Conservation (phyloP, 2,329 filamentous ascomycete species). For the Scedosporium boydii region DNA sequence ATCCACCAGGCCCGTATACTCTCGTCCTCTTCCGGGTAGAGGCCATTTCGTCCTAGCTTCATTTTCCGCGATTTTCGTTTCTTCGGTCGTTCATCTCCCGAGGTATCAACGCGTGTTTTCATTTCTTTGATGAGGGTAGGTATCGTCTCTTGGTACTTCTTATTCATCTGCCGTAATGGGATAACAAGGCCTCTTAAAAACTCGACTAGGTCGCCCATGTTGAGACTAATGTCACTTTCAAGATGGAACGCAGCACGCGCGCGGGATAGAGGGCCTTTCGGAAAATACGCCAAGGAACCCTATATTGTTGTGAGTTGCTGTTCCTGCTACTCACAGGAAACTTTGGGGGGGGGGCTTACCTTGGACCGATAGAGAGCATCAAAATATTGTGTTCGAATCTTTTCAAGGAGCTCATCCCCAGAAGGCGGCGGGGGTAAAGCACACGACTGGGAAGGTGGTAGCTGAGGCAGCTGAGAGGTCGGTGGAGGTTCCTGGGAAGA, state of each 20-base stretch:
- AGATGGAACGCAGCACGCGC: conserved; percentile 62
- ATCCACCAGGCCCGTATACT: conserved; percentile 63
- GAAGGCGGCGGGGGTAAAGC: neutral
- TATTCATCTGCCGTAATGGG: conserved; percentile 59
- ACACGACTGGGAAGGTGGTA: neutral
- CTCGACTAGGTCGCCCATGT: conserved; percentile 53
- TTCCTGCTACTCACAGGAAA: conserved; percentile 13
- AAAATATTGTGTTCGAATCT: conserved; percentile 48
- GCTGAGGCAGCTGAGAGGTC: neutral
- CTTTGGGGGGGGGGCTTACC: conserved; percentile 25
- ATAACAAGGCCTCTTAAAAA: conserved; percentile 64
- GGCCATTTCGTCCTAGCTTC: conserved; percentile 57
- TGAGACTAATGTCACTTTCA: conserved; percentile 48
- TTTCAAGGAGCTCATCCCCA: conserved; percentile 31
- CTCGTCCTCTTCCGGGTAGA: conserved; percentile 58
- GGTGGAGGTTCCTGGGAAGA: neutral
- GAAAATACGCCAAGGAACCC: conserved; percentile 74
- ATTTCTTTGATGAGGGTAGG: conserved; percentile 51
- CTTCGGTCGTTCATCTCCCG: conserved; percentile 27
- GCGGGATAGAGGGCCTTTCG: conserved; percentile 70
- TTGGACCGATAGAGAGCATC: conserved; percentile 54
- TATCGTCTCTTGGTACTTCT: conserved; percentile 67
- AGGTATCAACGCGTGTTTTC: conserved; percentile 46
- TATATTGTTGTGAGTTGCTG: conserved; percentile 20
- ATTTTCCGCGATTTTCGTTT: conserved; percentile 52